Conservation (phyloP, 768 basidiomycete species). For the Pleurotus salmoneostramineus region DNA sequence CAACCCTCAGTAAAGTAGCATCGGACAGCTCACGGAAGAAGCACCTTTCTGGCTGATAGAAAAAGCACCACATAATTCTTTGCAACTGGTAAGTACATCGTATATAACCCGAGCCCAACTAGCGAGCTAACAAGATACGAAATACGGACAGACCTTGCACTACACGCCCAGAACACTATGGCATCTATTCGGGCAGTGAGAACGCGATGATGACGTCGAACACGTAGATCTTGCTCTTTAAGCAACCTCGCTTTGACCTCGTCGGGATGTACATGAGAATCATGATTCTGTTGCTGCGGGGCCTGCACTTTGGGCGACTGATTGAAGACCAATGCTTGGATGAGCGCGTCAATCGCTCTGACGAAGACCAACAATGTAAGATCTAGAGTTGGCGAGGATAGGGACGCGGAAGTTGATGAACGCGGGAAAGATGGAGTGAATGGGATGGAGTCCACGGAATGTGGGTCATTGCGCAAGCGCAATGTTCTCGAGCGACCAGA, state of each 20-base stretch:
- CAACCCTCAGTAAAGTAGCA: conserved; percentile 5
- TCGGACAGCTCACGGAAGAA: not conserved
- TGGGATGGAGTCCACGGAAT: conserved; percentile 6
- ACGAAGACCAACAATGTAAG: conserved; percentile 66
- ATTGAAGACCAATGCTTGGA: conserved; percentile 48
- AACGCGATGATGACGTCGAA: conserved; percentile 17
- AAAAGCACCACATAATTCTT: conserved; percentile 90
- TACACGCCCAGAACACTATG: conserved; percentile 72
- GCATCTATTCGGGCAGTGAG: conserved; percentile 56
- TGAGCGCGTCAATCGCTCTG: conserved; percentile 59
- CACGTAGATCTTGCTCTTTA: conserved; percentile 1
- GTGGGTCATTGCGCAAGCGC: conserved; percentile 15
- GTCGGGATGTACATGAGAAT: conserved; percentile 15
- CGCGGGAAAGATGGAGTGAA: conserved; percentile 8
- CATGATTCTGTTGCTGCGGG: not conserved
- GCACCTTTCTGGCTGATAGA: conserved; percentile 71
- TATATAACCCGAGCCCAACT: conserved; percentile 7
- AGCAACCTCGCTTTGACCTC: conserved; percentile 20
- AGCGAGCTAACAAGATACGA: not conserved
- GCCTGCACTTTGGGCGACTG: conserved; percentile 11
- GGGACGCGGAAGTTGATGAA: conserved; percentile 10
- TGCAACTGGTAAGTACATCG: conserved; percentile 1
- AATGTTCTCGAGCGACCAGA: conserved; percentile 33
- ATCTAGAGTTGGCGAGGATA: conserved; percentile 57
- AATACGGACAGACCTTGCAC: conserved; percentile 53